Evolutionary conservation across 1,139 yeast genomes (phyloP).

Genomic region (Taphrina deformans): DNA sequence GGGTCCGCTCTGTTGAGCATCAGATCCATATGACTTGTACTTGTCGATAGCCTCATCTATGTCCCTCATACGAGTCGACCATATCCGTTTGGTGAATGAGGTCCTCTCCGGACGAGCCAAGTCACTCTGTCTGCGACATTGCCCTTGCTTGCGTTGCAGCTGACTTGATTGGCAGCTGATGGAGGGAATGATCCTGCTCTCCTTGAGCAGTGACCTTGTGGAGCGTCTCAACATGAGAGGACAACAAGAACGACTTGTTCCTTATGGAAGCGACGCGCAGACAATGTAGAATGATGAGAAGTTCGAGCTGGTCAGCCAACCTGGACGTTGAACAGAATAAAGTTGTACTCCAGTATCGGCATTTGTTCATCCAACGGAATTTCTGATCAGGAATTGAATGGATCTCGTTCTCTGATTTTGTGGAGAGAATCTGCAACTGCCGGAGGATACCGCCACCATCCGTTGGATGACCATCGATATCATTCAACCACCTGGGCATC

Average conservation of each 20-base stretch:
- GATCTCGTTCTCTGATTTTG: neutral
- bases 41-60: constrained; percentile 28
- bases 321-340: too few relatives aligned
- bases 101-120: constrained; percentile 30
- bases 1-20: neutral
- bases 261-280: too few relatives aligned
- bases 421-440: neutral
- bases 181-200: neutral
- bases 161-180: neutral
- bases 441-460: neutral
- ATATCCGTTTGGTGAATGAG: constrained; percentile 25
- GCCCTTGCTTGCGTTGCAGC: neutral
- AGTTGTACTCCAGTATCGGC: too few relatives aligned
- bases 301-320: too few relatives aligned
- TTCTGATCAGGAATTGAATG: neutral
- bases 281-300: too few relatives aligned
- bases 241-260: too few relatives aligned
- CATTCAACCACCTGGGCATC: too few relatives aligned
- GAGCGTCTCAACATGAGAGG: neutral
- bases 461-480: neutral
- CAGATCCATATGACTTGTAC: constrained; percentile 21
- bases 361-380: too few relatives aligned
- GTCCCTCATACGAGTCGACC: constrained; percentile 24
- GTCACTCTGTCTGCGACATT: neutral
- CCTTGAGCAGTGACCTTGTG: neutral